Base-by-base conservation (phyloP, 345 rosid species). In the Angophora floribunda region DNA sequence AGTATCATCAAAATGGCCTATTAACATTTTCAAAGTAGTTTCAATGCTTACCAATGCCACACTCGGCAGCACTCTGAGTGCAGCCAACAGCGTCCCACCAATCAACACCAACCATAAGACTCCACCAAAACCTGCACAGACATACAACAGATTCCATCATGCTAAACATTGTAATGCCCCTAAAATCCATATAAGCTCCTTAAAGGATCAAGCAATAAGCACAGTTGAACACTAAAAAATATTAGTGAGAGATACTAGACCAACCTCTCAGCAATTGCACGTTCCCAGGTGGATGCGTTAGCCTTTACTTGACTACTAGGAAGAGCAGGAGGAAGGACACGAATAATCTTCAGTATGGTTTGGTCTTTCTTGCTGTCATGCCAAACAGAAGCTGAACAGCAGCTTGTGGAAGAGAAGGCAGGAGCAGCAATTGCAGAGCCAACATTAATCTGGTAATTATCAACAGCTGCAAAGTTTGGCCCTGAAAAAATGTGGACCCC, bases 1-100 rank as follows among this genome's bases (percentile, higher is more conserved):
- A 85, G 50, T 32, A 36, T 45, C 67, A 57, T 88, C 89, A 91
- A 82, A 78, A 78, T 52, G 41, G 67, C 53, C 22, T 36, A 4
- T 2, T 36, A 52, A 70, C 45, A 70, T 70, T 70, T 32, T 70
- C 45, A 70, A 4, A 70, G 41, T 70, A 70, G 24, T 70, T 9
- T 32, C 47, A 70, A 86, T 67, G 70, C 93, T 93, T 90, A 97
- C 99, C 99, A 88, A 98, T 96, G 87, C 96, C 95, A 90, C 96
- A 99, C 91, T 98, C 99, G 24, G 99, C 99, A 89, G 99, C 99
- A 95, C 99, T 98, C 91, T 98, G 99, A 22, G 99, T 97, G 92
- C 99, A 98, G 87, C 99, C 99, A 94, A 98, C 95, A 88, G 99
- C 99, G 90, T 98, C 99, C 99, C 99, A 98, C 99, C 99, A 98